Evolutionary conservation across 2,329 filamentous ascomycete genomes (phyloP).

Genomic region (Aspergillus sp.): DNA sequence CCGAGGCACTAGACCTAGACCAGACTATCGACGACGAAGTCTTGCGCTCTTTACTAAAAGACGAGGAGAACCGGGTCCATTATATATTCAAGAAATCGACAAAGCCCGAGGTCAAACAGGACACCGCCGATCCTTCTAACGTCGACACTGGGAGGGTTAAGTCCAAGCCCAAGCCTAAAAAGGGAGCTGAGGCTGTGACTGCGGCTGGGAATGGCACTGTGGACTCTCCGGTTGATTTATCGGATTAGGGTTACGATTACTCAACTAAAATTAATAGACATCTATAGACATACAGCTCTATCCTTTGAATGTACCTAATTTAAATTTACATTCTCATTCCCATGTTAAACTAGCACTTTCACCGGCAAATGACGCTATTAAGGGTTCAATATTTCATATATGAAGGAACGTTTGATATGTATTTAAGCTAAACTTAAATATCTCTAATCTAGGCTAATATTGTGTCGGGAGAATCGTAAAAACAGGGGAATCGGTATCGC

Average conservation of each 20-base stretch:
- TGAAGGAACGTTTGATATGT: neutral
- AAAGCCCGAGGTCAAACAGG: conserved; percentile 19
- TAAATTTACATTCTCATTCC: neutral
- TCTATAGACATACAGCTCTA: no score
- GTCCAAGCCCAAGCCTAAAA: neutral
- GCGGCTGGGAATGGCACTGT: neutral
- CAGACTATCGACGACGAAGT: conserved; percentile 34
- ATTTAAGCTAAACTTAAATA: neutral
- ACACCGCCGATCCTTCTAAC: neutral
- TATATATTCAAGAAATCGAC: conserved; percentile 43
- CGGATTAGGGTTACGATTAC: neutral
- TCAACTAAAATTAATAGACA: neutral
- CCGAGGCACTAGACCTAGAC: conserved; percentile 21
- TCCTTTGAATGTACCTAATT: neutral
- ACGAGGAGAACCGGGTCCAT: conserved; percentile 40
- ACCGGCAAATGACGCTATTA: no score
- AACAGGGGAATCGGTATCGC: neutral
- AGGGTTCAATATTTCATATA: neutral
- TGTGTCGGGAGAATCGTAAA: neutral
- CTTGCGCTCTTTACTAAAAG: conserved; percentile 35
- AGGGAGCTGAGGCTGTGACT: neutral
- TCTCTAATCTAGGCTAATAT: neutral
- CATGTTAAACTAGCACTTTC: no score
- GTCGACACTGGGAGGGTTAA: neutral
- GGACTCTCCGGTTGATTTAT: conserved; percentile 3